phyloP scores from a whole-genome alignment of 441 rosid genomes.

The Brassica hybrid region DNA sequence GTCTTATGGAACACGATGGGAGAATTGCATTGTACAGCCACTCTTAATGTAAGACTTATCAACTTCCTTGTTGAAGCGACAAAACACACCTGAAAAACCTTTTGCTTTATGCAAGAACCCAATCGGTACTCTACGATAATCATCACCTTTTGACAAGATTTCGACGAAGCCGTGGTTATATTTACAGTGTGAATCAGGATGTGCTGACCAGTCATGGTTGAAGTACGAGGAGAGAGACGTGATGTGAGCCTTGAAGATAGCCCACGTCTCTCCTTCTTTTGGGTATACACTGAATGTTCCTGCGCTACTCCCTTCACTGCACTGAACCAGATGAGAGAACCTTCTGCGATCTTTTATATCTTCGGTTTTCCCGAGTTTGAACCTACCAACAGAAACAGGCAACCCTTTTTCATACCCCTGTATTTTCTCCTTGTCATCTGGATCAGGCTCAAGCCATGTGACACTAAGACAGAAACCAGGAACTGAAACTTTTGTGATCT shows the following conservation, averaged over 20 bases:
- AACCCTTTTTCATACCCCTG: conserved; percentile 38
- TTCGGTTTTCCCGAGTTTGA: conserved; percentile 35
- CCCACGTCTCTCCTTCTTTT: conserved; percentile 78
- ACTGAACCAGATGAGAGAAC: conserved; percentile 6
- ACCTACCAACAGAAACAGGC: conserved; percentile 60
- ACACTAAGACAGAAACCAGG: conserved; percentile 48
- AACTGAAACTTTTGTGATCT: conserved; percentile 47
- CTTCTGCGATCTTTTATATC: conserved; percentile 44
- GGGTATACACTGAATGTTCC: conserved; percentile 53
- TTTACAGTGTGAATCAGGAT: conserved; percentile 19
- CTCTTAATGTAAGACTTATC: conserved; percentile 30
- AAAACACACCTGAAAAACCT: conserved; percentile 61
- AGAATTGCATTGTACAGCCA: conserved; percentile 43
- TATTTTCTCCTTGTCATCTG: conserved; percentile 29
- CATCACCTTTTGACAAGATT: conserved; percentile 54
- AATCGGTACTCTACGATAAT: conserved; percentile 45
- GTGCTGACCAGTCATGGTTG: conserved; percentile 52
- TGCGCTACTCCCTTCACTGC: conserved; percentile 38
- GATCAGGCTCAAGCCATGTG: conserved; percentile 58
- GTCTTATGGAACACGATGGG: conserved; percentile 54
- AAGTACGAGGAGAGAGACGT: background rate
- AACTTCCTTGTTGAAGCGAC: conserved; percentile 30
- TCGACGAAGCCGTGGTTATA: conserved; percentile 69
- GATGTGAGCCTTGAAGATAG: conserved; percentile 52
- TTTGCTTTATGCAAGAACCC: conserved; percentile 69